Conservation (phyloP, 306 rosid species). For the Citrullus colocynthis region DNA sequence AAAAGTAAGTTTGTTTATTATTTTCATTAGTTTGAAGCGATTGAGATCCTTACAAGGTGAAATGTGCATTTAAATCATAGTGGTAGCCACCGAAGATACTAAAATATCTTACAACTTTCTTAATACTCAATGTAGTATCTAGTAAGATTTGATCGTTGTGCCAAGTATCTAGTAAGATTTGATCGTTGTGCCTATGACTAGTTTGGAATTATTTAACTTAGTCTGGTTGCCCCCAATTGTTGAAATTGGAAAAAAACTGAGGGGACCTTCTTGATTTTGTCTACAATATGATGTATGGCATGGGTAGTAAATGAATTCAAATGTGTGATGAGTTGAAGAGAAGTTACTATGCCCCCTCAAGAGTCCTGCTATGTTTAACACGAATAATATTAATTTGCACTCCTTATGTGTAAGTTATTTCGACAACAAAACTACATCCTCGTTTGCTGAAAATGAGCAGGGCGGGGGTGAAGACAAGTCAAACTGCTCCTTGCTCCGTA, state of each 20-base stretch:
- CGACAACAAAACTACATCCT: neutral
- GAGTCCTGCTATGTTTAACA: neutral
- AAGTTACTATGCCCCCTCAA: neutral
- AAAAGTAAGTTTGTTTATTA: neutral
- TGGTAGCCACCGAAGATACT: neutral
- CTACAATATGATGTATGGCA: neutral
- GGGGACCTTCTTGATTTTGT: neutral
- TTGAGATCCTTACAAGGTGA: neutral
- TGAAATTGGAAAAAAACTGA: neutral
- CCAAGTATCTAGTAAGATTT: neutral
- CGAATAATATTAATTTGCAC: neutral
- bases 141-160: neutral
- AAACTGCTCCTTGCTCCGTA: neutral
- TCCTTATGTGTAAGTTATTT: neutral
- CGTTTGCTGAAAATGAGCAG: neutral
- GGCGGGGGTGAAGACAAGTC: neutral
- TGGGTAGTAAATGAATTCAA: neutral
- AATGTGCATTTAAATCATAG: neutral
- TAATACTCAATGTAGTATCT: neutral
- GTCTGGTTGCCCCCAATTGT: neutral
- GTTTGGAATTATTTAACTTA: neutral
- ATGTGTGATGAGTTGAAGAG: neutral
- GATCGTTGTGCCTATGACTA: neutral
- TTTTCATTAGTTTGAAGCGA: neutral
- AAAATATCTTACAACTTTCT: neutral